Conservation (phyloP, 139 green algal genomes). For the Picochlorum sp. region DNA sequence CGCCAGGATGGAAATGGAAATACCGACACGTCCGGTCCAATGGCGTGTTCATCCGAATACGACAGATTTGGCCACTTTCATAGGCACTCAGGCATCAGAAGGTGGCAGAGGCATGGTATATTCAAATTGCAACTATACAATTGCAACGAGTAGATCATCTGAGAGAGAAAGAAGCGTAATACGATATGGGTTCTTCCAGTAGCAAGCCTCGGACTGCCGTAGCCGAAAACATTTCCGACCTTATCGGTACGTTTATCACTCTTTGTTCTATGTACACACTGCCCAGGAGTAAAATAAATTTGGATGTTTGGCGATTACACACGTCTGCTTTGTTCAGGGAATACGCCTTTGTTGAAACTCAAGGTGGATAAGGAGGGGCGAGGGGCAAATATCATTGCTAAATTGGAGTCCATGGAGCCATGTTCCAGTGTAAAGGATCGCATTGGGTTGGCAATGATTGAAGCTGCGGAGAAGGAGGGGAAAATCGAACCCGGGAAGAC, state of each 20-base stretch:
- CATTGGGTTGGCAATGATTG: constrained; percentile 88
- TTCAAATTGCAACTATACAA: too few relatives aligned
- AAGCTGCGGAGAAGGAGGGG: constrained; percentile 68
- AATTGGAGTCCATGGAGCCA: constrained; percentile 34
- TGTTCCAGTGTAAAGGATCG: constrained; percentile 23
- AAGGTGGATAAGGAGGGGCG: background rate
- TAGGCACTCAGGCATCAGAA: too few relatives aligned
- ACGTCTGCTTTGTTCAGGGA: constrained; percentile 41
- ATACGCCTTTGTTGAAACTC: constrained; percentile 92
- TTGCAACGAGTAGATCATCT: too few relatives aligned
- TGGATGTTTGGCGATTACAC: background rate
- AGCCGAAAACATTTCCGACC: constrained; percentile 64
- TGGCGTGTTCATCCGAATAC: too few relatives aligned
- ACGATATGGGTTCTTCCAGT: background rate
- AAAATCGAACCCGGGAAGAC: constrained; percentile 74
- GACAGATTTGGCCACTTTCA: too few relatives aligned
- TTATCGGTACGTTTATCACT: constrained; percentile 54
- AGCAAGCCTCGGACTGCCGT: constrained; percentile 37
- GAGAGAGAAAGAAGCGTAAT: too few relatives aligned
- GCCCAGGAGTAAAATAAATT: background rate
- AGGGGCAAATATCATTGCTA: constrained; percentile 23
- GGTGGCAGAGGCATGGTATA: too few relatives aligned
- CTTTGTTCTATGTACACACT: background rate
- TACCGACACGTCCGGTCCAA: too few relatives aligned
- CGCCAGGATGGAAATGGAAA: too few relatives aligned